A percentile compares a stretch with the other conserved stretches of the same genome.
phyloP scores from a whole-genome alignment of 140 eudicot species.

The Artemisia princeps region DNA sequence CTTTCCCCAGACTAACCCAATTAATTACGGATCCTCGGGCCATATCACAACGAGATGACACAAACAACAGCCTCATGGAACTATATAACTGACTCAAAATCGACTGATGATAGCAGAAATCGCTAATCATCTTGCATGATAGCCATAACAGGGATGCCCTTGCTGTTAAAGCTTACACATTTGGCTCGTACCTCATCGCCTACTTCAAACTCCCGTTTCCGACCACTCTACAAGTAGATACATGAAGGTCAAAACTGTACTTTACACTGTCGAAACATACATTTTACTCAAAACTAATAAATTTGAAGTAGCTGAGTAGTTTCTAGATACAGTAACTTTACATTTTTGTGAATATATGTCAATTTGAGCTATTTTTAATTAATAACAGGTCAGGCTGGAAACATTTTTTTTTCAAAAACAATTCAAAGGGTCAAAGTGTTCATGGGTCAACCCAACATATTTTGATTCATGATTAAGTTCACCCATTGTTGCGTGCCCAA shows the following conservation, averaged over 20 bases:
- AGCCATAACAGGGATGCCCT: conserved; percentile 77
- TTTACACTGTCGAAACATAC: not conserved
- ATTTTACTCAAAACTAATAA: not conserved
- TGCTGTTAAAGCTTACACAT: conserved; percentile 62
- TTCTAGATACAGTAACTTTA: not conserved
- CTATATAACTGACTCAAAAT: not conserved
- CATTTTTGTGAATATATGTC: not conserved
- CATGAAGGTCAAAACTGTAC: conserved; percentile 5
- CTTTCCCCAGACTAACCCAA: not conserved
- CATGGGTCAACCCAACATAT: too few relatives aligned
- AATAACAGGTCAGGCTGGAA: too few relatives aligned
- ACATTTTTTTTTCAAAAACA: too few relatives aligned
- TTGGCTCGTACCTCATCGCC: conserved; percentile 57
- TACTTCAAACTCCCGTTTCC: conserved; percentile 37
- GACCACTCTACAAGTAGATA: conserved; percentile 37
- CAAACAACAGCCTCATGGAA: conserved; percentile 8
- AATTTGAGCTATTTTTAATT: too few relatives aligned
- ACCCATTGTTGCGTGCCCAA: too few relatives aligned
- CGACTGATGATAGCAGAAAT: not conserved
- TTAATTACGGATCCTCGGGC: conserved; percentile 8
- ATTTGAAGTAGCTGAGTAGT: not conserved
- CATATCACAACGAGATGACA: conserved; percentile 1
- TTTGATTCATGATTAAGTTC: too few relatives aligned
- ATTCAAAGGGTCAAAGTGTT: too few relatives aligned
- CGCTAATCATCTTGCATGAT: conserved; percentile 30